These are phyloP conservation scores for Talaromyces nanjingensis DNA, from an alignment of 495 filamentous ascomycete species.

Conservation along the genomic window DNA sequence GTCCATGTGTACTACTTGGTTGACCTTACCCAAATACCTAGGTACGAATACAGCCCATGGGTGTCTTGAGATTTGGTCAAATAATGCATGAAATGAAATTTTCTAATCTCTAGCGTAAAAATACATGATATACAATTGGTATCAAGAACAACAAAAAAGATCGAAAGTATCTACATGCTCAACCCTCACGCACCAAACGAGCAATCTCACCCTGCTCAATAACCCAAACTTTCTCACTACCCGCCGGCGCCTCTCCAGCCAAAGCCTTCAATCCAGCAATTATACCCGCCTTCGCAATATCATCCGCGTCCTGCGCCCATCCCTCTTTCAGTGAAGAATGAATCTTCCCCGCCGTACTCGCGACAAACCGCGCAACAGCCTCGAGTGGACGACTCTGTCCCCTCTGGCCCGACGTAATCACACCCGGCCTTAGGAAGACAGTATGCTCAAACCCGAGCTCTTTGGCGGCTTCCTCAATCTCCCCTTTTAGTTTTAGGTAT, in stretches of 20 bases:
- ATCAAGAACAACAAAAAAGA: background rate
- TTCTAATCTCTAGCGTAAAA: background rate
- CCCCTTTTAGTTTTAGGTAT: slow-evolving; percentile 70
- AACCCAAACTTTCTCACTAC: slow-evolving; percentile 38
- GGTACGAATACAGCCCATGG: background rate
- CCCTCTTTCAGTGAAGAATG: slow-evolving; percentile 52
- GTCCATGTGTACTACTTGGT: background rate
- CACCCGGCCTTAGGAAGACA: slow-evolving; percentile 66
- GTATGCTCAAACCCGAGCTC: slow-evolving; percentile 64
- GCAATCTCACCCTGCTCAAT: slow-evolving; percentile 33
- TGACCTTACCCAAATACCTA: background rate
- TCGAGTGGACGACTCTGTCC: slow-evolving; percentile 46
- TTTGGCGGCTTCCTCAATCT: slow-evolving; percentile 71
- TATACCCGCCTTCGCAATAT: slow-evolving; percentile 69
- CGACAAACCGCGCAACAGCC: slow-evolving; percentile 37
- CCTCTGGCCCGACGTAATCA: slow-evolving; percentile 70
- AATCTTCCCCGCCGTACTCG: slow-evolving; percentile 43
- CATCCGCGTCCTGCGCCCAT: slow-evolving; percentile 67
- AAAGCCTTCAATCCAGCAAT: slow-evolving; percentile 39
- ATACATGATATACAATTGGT: background rate
- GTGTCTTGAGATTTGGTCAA: background rate
- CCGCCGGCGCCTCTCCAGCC: slow-evolving; percentile 36
- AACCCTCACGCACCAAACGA: slow-evolving; percentile 5
- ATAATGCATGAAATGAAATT: background rate
- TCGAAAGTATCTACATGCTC: background rate